Percentiles rank a stretch among this genome's conserved stretches.
Conservation (phyloP, 176 grass and related monocot species). For the Eragrostis nindensis region DNA sequence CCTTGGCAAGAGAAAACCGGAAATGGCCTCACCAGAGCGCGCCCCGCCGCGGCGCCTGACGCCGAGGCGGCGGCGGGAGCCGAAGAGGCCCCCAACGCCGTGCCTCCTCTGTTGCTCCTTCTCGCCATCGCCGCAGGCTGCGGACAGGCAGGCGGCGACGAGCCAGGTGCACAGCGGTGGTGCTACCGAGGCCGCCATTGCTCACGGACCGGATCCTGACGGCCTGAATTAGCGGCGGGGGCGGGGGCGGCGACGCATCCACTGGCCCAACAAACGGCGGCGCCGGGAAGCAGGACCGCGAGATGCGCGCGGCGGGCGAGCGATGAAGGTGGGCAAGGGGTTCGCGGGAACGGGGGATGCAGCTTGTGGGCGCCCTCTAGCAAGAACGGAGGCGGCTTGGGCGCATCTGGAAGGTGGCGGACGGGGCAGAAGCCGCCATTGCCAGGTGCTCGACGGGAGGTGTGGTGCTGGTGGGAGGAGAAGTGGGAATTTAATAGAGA, state of each 20-base stretch:
- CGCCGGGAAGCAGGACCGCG: conserved; percentile 25
- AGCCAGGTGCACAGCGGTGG: conserved; percentile 87
- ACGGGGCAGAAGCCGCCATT: conserved; percentile 48
- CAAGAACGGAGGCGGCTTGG: conserved; percentile 28
- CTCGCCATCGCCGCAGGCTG: conserved; percentile 49
- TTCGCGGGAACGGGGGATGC: not conserved
- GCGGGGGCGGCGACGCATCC: conserved; percentile 16
- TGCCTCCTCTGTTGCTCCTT: conserved; percentile 42
- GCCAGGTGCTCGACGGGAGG: conserved; percentile 44
- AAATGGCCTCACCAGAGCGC: conserved; percentile 51
- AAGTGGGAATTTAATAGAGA: conserved; percentile 29
- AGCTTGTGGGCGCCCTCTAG: conserved; percentile 29
- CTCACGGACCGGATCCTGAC: conserved; percentile 39
- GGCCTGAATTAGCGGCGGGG: not conserved
- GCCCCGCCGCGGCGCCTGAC: conserved; percentile 41
- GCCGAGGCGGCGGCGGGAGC: conserved; percentile 39
- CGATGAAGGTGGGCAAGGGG: not conserved
- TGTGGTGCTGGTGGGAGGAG: not conserved
- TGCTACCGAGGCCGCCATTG: conserved; percentile 57
- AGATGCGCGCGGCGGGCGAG: conserved; percentile 41
- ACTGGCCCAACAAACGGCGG: conserved; percentile 20
- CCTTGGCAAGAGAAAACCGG: conserved; percentile 11
- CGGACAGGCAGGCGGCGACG: conserved; percentile 75
- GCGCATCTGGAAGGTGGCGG: conserved; percentile 56
- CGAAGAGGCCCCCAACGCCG: conserved; percentile 35